phyloP scores from a whole-genome alignment of 352 stramenopile species.

The Phytophthora capsici region DNA sequence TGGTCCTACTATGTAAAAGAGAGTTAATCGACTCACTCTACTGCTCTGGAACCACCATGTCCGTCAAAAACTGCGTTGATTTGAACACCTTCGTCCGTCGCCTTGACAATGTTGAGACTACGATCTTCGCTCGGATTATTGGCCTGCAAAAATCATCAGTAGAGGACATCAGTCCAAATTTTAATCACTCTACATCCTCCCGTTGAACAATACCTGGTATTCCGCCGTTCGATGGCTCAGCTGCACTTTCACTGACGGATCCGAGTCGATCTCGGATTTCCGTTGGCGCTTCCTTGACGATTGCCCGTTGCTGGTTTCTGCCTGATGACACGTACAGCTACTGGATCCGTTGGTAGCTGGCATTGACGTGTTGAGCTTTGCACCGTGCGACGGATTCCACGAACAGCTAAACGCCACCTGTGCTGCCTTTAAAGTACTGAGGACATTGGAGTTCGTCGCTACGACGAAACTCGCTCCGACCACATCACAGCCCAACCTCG shows the following conservation, averaged over 20 bases:
- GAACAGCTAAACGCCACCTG: conserved; percentile 55
- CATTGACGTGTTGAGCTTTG: conserved; percentile 28
- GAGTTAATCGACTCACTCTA: conserved; percentile 53
- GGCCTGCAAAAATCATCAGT: conserved; percentile 29
- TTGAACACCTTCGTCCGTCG: conserved; percentile 42
- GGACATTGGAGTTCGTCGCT: conserved; percentile 41
- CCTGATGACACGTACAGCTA: conserved; percentile 19
- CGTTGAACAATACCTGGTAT: conserved; percentile 51
- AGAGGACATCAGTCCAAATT: neutral
- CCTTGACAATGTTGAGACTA: conserved; percentile 59
- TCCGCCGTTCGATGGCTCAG: conserved; percentile 57
- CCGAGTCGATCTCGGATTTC: conserved; percentile 17
- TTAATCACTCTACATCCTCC: neutral
- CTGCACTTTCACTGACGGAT: conserved; percentile 28
- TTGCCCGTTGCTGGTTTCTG: conserved; percentile 19
- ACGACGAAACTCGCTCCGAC: conserved; percentile 59
- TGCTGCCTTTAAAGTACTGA: conserved; percentile 43
- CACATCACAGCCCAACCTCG: conserved; percentile 48
- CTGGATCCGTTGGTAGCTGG: neutral
- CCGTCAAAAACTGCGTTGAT: conserved; percentile 73
- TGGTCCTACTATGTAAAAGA: neutral
- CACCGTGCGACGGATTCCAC: conserved; percentile 50
- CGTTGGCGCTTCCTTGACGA: conserved; percentile 27
- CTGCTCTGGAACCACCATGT: conserved; percentile 67
- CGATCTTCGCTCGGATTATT: conserved; percentile 76